A percentile compares a stretch with the other conserved stretches of the same genome.
These are phyloP conservation scores for Colletotrichum lini DNA, from an alignment of 2,329 filamentous ascomycete genomes.

Conservation along the genomic window DNA sequence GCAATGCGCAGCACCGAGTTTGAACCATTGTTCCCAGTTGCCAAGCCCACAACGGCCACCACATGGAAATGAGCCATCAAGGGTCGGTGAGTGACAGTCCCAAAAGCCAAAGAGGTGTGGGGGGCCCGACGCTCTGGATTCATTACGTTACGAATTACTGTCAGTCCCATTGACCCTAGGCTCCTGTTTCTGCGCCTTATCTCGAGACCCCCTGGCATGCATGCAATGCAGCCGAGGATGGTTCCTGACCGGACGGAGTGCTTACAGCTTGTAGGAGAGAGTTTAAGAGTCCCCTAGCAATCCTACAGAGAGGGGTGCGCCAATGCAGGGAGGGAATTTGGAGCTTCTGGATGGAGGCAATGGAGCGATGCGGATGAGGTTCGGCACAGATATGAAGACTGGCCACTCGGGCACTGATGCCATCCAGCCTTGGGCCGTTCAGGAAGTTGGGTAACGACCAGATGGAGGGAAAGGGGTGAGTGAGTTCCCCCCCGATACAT, in stretches of 20 bases:
- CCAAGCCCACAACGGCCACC: no score
- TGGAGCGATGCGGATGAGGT: slow-evolving; percentile 20
- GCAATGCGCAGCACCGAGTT: not conserved
- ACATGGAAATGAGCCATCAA: no score
- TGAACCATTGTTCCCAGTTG: no score
- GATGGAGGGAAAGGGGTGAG: not conserved
- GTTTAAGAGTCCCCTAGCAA: no score
- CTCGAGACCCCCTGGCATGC: slow-evolving; percentile 4
- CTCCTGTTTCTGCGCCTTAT: slow-evolving; percentile 11
- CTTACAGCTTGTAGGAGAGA: no score
- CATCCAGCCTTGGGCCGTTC: slow-evolving; percentile 28
- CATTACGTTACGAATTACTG: slow-evolving; percentile 39
- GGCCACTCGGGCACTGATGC: not conserved
- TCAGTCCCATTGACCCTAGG: slow-evolving; percentile 15
- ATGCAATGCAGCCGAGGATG: slow-evolving; percentile 2
- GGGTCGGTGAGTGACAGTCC: not conserved
- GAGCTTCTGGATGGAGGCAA: slow-evolving; percentile 29
- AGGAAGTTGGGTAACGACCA: slow-evolving; percentile 9
- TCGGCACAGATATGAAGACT: not conserved
- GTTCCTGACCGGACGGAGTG: no score
- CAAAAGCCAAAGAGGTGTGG: not conserved
- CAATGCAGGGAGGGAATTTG: not conserved
- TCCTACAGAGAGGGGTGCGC: not conserved
- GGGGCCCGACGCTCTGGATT: slow-evolving; percentile 37
- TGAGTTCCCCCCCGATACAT: not conserved